These are phyloP conservation scores for Exophiala xenobiotica DNA, from an alignment of 2,329 filamentous ascomycete genomes.

Conservation along the genomic window DNA sequence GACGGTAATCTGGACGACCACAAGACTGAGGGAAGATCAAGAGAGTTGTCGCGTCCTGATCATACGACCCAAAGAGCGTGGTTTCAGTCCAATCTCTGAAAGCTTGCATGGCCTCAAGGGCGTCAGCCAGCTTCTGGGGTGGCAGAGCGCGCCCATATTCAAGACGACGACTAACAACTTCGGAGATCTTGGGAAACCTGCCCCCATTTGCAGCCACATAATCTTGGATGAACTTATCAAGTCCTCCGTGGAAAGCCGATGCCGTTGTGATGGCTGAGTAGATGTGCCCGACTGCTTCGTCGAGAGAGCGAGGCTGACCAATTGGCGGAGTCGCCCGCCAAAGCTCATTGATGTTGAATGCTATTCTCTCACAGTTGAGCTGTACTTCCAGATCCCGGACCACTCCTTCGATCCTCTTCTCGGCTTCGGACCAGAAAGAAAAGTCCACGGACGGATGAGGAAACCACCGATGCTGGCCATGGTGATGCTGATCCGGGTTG, in stretches of 20 bases:
- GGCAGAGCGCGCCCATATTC: conserved; percentile 45
- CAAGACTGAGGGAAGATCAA: conserved; percentile 27
- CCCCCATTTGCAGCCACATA: conserved; percentile 30
- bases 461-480: conserved; percentile 29
- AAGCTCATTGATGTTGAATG: conserved; percentile 31
- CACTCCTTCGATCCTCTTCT: conserved; percentile 31
- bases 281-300: conserved; percentile 26
- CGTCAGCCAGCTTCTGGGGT: conserved; percentile 42
- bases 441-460: conserved; percentile 29
- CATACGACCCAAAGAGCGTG: conserved; percentile 26
- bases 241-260: conserved; percentile 47
- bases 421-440: conserved; percentile 29
- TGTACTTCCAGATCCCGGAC: conserved; percentile 31
- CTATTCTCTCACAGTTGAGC: conserved; percentile 30
- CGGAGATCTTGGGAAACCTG: conserved; percentile 47
- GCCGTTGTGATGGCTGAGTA: conserved; percentile 36
- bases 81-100: conserved; percentile 45
- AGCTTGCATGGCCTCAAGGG: conserved; percentile 50
- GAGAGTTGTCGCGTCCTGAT: conserved; percentile 25
- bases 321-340: conserved; percentile 34
- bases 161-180: conserved; percentile 50
- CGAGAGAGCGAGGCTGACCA: conserved; percentile 16
- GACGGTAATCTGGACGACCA: conserved; percentile 24
- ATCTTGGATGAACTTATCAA: conserved; percentile 40
- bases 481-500: conserved; percentile 11